Evolutionary conservation across 371 early-diverging fungal species (phyloP).

Genomic region (Syncephalastrum contaminatum): DNA sequence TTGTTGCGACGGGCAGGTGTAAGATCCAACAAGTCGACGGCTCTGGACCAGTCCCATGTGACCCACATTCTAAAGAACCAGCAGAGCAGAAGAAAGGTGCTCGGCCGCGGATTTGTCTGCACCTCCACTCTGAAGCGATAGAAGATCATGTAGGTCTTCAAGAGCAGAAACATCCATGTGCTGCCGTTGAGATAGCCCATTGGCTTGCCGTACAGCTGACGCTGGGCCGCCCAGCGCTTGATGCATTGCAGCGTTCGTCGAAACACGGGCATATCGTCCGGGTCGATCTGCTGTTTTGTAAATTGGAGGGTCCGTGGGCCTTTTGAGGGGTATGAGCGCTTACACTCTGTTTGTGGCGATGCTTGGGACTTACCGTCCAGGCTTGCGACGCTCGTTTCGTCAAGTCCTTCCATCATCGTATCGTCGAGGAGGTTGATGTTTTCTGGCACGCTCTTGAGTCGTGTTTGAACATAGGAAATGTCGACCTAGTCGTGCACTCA

Average conservation of each 20-base stretch:
- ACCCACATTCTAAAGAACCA: slow-evolving; percentile 34
- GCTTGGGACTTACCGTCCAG: slow-evolving; percentile 50
- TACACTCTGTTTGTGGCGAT: too few relatives aligned
- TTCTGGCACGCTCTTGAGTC: slow-evolving; percentile 7
- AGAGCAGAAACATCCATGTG: slow-evolving; percentile 38
- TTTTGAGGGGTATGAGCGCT: too few relatives aligned
- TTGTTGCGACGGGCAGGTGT: slow-evolving; percentile 22
- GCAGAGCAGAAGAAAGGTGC: slow-evolving; percentile 9
- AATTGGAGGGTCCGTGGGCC: slow-evolving; percentile 39
- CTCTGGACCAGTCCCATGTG: slow-evolving; percentile 40
- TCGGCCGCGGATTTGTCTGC: not conserved
- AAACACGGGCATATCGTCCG: slow-evolving; percentile 19
- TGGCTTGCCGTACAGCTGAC: slow-evolving; percentile 41
- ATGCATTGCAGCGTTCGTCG: slow-evolving; percentile 28
- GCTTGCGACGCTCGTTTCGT: slow-evolving; percentile 31
- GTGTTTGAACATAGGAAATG: slow-evolving; percentile 43
- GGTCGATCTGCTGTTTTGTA: slow-evolving; percentile 16
- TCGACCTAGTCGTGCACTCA: slow-evolving; percentile 22
- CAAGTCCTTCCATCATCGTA: slow-evolving; percentile 20
- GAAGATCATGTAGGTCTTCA: slow-evolving; percentile 26
- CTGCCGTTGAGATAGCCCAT: slow-evolving; percentile 47
- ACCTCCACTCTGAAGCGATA: not conserved
- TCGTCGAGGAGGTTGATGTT: slow-evolving; percentile 34
- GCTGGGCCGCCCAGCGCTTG: slow-evolving; percentile 42
- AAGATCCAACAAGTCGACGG: slow-evolving; percentile 24